Evolutionary conservation across 371 early-diverging fungal genomes (phyloP).

Genomic region (Apophysomyces elegans): DNA sequence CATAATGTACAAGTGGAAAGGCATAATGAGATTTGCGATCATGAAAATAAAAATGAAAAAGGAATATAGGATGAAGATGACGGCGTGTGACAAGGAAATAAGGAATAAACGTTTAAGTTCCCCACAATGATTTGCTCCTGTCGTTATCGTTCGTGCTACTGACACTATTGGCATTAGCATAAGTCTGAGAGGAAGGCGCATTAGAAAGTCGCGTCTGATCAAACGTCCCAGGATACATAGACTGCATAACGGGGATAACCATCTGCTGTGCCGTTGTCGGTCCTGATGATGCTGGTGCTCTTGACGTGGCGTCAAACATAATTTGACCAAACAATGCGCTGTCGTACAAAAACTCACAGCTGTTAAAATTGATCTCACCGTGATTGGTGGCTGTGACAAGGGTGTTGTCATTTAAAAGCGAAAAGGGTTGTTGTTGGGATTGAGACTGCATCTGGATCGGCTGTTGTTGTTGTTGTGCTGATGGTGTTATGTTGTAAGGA

Average conservation of each 20-base stretch:
- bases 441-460: neutral
- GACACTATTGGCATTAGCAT: neutral
- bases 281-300: neutral
- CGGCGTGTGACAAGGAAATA: neutral
- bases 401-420: neutral
- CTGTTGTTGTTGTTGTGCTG: neutral
- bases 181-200: neutral
- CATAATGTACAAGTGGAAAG: neutral
- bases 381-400: conserved; percentile 1
- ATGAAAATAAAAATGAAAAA: neutral
- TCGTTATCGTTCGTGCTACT: neutral
- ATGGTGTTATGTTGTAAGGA: neutral
- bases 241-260: neutral
- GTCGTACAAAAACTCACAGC: conserved; percentile 48
- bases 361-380: conserved; percentile 44
- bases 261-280: neutral
- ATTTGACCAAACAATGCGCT: conserved; percentile 51
- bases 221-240: conserved; percentile 1
- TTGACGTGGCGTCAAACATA: conserved; percentile 39
- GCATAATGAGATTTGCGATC: neutral
- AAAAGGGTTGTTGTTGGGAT: neutral
- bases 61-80: neutral
- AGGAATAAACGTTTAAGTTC: neutral
- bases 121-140: conserved; percentile 3
- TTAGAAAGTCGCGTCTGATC: neutral